These are phyloP conservation scores for Aspergillus steynii DNA, from an alignment of 495 filamentous ascomycete species.

Conservation along the genomic window DNA sequence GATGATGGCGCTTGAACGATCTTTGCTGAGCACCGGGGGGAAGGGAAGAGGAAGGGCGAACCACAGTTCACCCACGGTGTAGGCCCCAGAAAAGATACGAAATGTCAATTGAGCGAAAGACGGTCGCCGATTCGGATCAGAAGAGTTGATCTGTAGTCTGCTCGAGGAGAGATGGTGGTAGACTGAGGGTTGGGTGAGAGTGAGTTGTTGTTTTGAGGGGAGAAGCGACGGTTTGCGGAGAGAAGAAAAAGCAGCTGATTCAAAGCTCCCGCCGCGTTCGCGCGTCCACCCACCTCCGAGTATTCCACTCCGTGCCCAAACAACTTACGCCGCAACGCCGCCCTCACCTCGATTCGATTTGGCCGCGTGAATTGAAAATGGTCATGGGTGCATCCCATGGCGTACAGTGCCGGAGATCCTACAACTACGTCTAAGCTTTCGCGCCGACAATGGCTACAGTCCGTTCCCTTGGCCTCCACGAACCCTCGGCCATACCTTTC, in stretches of 20 bases:
- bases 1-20: slow-evolving; percentile 12
- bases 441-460: slow-evolving; percentile 73
- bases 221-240: slow-evolving; percentile 5
- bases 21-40: slow-evolving; percentile 6
- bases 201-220: not conserved
- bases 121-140: not conserved
- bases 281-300: slow-evolving; percentile 18
- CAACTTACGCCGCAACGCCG: not conserved
- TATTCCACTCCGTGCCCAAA: not conserved
- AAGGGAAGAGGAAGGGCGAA: slow-evolving; percentile 1
- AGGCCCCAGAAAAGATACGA: not conserved
- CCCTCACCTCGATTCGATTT: not conserved
- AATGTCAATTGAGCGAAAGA: not conserved
- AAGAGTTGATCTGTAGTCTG: not conserved
- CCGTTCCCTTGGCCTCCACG: slow-evolving; percentile 83
- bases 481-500: slow-evolving; percentile 78
- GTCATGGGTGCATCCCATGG: slow-evolving; percentile 21
- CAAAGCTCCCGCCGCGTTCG: slow-evolving; percentile 19
- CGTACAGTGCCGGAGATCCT: slow-evolving; percentile 21
- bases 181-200: not conserved
- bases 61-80: not conserved
- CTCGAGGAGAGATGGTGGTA: not conserved
- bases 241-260: not conserved
- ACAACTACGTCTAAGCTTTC: slow-evolving; percentile 27
- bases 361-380: slow-evolving; percentile 10